Percentiles rank a stretch among this genome's conserved stretches.
phyloP scores from a whole-genome alignment of 495 filamentous ascomycete species.

The Podospora fimiseda region DNA sequence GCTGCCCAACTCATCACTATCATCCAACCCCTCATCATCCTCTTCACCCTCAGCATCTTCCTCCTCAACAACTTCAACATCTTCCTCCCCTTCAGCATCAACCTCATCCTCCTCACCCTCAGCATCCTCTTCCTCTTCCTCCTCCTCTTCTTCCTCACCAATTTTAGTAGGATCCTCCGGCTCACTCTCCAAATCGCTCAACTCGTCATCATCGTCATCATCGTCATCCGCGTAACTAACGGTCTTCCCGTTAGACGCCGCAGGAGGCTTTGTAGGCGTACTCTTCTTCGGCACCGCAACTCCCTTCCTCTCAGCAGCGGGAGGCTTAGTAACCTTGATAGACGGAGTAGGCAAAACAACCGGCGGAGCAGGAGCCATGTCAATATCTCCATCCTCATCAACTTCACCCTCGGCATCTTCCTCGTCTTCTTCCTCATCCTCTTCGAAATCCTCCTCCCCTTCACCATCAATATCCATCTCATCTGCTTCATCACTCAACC shows the following conservation, averaged over 20 bases:
- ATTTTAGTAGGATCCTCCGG: conserved; percentile 46
- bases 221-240: conserved; percentile 34
- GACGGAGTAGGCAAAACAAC: conserved; percentile 32
- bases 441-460: conserved; percentile 28
- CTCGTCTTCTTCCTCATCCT: conserved; percentile 44
- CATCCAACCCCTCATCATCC: conserved; percentile 50
- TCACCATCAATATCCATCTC: conserved; percentile 35
- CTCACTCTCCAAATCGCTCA: conserved; percentile 44
- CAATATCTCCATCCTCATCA: conserved; percentile 44
- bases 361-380: conserved; percentile 37
- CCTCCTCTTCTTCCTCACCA: conserved; percentile 35
- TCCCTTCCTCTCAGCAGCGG: conserved; percentile 1
- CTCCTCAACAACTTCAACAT: conserved; percentile 47
- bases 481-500: conserved; percentile 30
- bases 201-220: conserved; percentile 41
- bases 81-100: conserved; percentile 46
- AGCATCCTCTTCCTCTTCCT: conserved; percentile 47
- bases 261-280: conserved; percentile 6
- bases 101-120: conserved; percentile 36
- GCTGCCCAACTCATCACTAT: conserved; percentile 56
- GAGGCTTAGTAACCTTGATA: conserved; percentile 39
- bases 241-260: conserved; percentile 7
- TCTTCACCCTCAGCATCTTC: conserved; percentile 56
- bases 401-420: conserved; percentile 42
- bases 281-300: conserved; percentile 16